Base-by-base conservation (phyloP, 441 rosid genomes). In the Cnidoscolus chayamansa region DNA sequence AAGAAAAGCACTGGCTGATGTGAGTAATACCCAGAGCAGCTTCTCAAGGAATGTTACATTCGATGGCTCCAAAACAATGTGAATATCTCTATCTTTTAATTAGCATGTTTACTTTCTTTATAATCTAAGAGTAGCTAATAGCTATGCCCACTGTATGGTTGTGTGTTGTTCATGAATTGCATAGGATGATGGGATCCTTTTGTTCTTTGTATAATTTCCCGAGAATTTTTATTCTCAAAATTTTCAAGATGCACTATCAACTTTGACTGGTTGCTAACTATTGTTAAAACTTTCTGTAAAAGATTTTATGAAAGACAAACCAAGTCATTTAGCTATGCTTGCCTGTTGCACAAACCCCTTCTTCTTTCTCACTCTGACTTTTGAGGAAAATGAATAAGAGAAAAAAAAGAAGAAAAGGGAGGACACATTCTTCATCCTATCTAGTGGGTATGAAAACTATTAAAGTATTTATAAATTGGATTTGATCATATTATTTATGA, bases 1-100 rank as follows among this genome's bases (percentile, higher is more conserved):
- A 84, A 88, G 98, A 83, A 91, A 86, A 79, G 87, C 94, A 40
- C 74, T 93, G 86, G 83, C 85, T 68, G 98, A 91, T 84, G 84
- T 93, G 65, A 88, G 94, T 81, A 93, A 93, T 76, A 78, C 74
- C 49, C 81, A 73, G 60, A 78, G 78, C 47, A 77, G 76, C 16
- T 47, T 63, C 70, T 43, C 77, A 13, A 68, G 78, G 72, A 81
- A 63, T 74, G 78, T 54, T 72, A 77, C 74, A 49, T 80, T 70
- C 53, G 80, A 82, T 86, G 91, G 85, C 65, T 85, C 85, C 72
- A 89, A 81, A 77, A 77, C 82, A 56, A 77, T 53, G 98, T 93
- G 83, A 87, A 90, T 79, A 37, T 65, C 67, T 70, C 60, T 64
- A 69, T 45, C 40, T 69, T 40, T 40, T 30, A 13, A 6, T 19